Evolutionary conservation across 2,329 filamentous ascomycete genomes (phyloP).

Genomic region (Seiridium unicorne): DNA sequence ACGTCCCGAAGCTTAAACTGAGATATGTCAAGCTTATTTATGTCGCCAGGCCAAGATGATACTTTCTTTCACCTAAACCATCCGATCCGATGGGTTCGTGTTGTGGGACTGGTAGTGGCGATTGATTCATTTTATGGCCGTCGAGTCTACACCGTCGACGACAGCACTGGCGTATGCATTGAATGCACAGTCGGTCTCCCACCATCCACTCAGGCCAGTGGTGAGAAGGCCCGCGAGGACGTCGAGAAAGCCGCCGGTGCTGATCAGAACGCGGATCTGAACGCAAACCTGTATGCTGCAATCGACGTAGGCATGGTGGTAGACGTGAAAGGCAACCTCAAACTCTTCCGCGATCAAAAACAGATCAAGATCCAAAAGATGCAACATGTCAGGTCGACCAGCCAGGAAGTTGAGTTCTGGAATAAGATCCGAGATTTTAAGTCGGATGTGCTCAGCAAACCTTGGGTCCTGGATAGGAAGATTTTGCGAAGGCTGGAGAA

Average conservation of each 20-base stretch:
- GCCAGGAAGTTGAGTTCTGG: conserved; percentile 60
- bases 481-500: conserved; percentile 50
- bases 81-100: conserved; percentile 72
- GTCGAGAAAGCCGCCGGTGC: not conserved
- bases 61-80: conserved; percentile 70
- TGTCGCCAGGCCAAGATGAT: conserved; percentile 43
- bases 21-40: not conserved
- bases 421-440: conserved; percentile 51
- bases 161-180: conserved; percentile 61
- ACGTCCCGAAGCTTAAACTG: not conserved
- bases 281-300: conserved; percentile 14
- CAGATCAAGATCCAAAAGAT: conserved; percentile 55
- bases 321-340: conserved; percentile 55
- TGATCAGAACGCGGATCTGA: not conserved
- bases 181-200: conserved; percentile 38
- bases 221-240: not conserved
- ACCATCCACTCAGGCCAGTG: conserved; percentile 10
- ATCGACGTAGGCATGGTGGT: conserved; percentile 52
- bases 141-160: conserved; percentile 59
- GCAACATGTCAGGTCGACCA: conserved; percentile 46
- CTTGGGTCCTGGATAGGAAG: conserved; percentile 53
- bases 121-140: conserved; percentile 48
- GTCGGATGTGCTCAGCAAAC: conserved; percentile 44
- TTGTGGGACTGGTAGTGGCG: conserved; percentile 69
- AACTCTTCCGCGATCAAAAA: conserved; percentile 43